A percentile compares a stretch with the other conserved stretches of the same genome.
Evolutionary conservation across 2,329 filamentous ascomycete genomes (phyloP).

Genomic region (Claviceps monticola): DNA sequence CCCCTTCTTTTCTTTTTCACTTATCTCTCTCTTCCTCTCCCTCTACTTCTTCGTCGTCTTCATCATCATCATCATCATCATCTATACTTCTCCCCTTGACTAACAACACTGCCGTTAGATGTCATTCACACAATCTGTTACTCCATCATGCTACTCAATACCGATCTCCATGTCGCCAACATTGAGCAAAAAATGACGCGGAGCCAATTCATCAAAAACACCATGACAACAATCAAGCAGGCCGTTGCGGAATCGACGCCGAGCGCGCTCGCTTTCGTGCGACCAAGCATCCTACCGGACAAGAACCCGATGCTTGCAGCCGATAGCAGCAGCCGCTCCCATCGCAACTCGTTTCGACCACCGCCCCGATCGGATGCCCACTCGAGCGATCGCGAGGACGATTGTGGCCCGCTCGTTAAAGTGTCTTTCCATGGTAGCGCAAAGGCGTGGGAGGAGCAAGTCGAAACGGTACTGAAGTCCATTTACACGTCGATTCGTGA

Average conservation of each 20-base stretch:
- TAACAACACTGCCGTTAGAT: slow-evolving; percentile 29
- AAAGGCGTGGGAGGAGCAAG: slow-evolving; percentile 73
- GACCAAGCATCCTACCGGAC: slow-evolving; percentile 40
- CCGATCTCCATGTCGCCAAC: slow-evolving; percentile 86
- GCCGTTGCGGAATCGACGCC: slow-evolving; percentile 61
- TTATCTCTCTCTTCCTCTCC: neutral
- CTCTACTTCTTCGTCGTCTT: neutral
- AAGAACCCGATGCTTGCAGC: slow-evolving; percentile 18
- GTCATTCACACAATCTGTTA: slow-evolving; percentile 97
- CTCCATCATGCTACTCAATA: slow-evolving; percentile 88
- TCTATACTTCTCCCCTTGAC: neutral
- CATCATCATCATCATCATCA: no score
- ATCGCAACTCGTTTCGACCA: slow-evolving; percentile 36
- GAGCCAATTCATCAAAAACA: slow-evolving; percentile 91
- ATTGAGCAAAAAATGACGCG: slow-evolving; percentile 96
- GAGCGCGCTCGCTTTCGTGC: slow-evolving; percentile 40
- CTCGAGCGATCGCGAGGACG: slow-evolving; percentile 28
- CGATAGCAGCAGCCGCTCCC: slow-evolving; percentile 26
- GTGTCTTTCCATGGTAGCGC: slow-evolving; percentile 59
- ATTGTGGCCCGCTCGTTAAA: slow-evolving; percentile 66
- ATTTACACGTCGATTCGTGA: slow-evolving; percentile 85
- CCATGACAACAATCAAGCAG: slow-evolving; percentile 74
- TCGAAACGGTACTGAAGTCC: slow-evolving; percentile 82
- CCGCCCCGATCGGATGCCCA: slow-evolving; percentile 32
- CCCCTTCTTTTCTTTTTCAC: neutral